These are phyloP conservation scores for Paramecium sexaurelia DNA, from an alignment of 73 alveolate genomes.

Conservation along the genomic window DNA sequence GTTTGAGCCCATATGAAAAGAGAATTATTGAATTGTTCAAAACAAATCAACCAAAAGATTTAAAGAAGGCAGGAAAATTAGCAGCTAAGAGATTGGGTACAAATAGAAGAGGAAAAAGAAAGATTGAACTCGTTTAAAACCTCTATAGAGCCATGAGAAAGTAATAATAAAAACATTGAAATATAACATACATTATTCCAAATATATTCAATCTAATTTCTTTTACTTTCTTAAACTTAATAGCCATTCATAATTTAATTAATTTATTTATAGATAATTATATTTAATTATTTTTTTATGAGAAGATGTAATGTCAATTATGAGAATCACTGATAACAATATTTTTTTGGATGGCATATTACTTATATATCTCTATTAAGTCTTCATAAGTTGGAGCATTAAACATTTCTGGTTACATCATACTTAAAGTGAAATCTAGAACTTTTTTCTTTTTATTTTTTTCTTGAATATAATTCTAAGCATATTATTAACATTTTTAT, in stretches of 20 bases:
- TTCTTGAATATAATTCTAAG: background rate
- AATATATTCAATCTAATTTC: slow-evolving; percentile 42
- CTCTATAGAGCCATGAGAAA: slow-evolving; percentile 79
- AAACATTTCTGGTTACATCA: slow-evolving; percentile 53
- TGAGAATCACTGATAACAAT: background rate
- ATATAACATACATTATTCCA: slow-evolving; percentile 40
- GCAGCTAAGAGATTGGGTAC: slow-evolving; percentile 95
- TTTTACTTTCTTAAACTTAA: background rate
- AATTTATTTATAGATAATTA: background rate
- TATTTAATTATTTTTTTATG: background rate
- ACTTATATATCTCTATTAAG: background rate
- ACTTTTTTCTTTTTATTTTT: slow-evolving; percentile 45
- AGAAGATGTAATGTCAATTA: background rate
- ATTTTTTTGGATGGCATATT: background rate
- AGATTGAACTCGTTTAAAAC: slow-evolving; percentile 82
- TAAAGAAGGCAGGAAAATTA: slow-evolving; percentile 93
- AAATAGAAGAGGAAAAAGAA: slow-evolving; percentile 92
- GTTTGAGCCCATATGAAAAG: slow-evolving; percentile 95
- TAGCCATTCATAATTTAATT: background rate
- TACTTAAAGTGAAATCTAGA: slow-evolving; percentile 3
- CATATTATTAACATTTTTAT: slow-evolving; percentile 9
- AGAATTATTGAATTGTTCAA: slow-evolving; percentile 91
- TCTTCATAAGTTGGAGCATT: slow-evolving; percentile 27
- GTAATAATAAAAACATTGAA: slow-evolving; percentile 63
- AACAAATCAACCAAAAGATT: slow-evolving; percentile 86